phyloP scores from a whole-genome alignment of 768 basidiomycete species.

The Kwoniella dendrophila region DNA sequence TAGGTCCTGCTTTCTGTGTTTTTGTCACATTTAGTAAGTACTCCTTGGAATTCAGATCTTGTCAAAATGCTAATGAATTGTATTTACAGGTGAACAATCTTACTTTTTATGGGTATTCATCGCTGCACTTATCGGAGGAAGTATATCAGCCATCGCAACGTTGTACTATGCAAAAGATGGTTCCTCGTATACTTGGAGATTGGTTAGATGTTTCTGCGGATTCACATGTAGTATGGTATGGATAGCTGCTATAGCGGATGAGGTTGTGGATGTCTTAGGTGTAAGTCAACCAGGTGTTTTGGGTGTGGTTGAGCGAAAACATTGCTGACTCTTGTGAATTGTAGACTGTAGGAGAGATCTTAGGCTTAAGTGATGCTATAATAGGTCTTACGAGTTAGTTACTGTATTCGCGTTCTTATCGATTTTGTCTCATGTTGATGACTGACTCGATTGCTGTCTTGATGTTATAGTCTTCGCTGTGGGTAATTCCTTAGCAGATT shows the following conservation, averaged over 20 bases:
- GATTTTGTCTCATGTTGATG: not conserved
- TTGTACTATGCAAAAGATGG: slow-evolving; percentile 67
- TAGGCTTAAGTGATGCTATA: slow-evolving; percentile 95
- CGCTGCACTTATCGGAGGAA: slow-evolving; percentile 64
- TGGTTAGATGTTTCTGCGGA: slow-evolving; percentile 83
- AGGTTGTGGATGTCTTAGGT: slow-evolving; percentile 86
- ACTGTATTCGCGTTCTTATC: not conserved
- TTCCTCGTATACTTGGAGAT: slow-evolving; percentile 62
- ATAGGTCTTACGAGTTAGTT: slow-evolving; percentile 78
- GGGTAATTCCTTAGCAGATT: slow-evolving; percentile 92
- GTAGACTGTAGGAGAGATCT: slow-evolving; percentile 88
- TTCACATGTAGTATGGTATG: slow-evolving; percentile 89
- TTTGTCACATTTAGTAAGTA: slow-evolving; percentile 75
- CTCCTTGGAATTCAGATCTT: not conserved
- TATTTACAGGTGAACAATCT: slow-evolving; percentile 13
- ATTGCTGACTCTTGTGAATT: slow-evolving; percentile 8
- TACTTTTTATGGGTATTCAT: slow-evolving; percentile 50
- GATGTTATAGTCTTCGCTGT: slow-evolving; percentile 71
- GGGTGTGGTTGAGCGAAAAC: too few species aligned
- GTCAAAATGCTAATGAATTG: not conserved
- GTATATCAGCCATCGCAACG: slow-evolving; percentile 63
- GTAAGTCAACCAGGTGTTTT: slow-evolving; percentile 58
- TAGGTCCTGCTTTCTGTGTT: slow-evolving; percentile 78
- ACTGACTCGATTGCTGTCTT: not conserved
- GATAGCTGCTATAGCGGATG: slow-evolving; percentile 98